Evolutionary conservation across 192 early-diverging fungal species (phyloP).

Genomic region (Pilobolus umbonatus): DNA sequence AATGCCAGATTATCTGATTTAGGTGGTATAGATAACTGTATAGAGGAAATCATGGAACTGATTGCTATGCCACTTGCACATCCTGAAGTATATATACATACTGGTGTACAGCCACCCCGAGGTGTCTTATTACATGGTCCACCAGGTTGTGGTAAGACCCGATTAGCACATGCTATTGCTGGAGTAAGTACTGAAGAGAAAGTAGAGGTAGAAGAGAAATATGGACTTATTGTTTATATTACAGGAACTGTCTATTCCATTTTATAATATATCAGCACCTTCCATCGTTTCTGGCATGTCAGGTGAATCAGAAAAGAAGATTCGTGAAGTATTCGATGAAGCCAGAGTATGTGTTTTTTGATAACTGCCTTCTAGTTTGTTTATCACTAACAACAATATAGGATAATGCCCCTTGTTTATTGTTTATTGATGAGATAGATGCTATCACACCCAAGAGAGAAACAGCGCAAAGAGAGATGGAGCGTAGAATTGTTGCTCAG

Average conservation of each 20-base stretch:
- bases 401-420: slow-evolving; percentile 48
- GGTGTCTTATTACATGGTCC: slow-evolving; percentile 95
- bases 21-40: slow-evolving; percentile 89
- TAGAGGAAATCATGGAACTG: slow-evolving; percentile 86
- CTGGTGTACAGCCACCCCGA: slow-evolving; percentile 90
- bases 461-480: slow-evolving; percentile 97
- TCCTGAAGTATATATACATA: slow-evolving; percentile 87
- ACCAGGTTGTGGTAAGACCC: slow-evolving; percentile 95
- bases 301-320: slow-evolving; percentile 97
- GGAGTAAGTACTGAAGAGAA: slow-evolving; percentile 48
- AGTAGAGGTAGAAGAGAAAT: neutral
- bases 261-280: slow-evolving; percentile 91
- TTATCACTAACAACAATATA: neutral
- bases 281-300: slow-evolving; percentile 96
- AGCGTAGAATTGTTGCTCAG: slow-evolving; percentile 97
- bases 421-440: slow-evolving; percentile 99
- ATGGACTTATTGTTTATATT: slow-evolving; percentile 4
- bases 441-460: slow-evolving; percentile 99
- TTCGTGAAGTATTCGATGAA: slow-evolving; percentile 97
- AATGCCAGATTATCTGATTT: slow-evolving; percentile 66
- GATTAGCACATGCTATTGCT: slow-evolving; percentile 94
- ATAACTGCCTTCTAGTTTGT: neutral
- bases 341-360: slow-evolving; percentile 52
- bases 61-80: slow-evolving; percentile 92
- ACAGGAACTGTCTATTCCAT: slow-evolving; percentile 84